Conservation (phyloP, 495 filamentous ascomycete species). For the Poronia punctata region DNA sequence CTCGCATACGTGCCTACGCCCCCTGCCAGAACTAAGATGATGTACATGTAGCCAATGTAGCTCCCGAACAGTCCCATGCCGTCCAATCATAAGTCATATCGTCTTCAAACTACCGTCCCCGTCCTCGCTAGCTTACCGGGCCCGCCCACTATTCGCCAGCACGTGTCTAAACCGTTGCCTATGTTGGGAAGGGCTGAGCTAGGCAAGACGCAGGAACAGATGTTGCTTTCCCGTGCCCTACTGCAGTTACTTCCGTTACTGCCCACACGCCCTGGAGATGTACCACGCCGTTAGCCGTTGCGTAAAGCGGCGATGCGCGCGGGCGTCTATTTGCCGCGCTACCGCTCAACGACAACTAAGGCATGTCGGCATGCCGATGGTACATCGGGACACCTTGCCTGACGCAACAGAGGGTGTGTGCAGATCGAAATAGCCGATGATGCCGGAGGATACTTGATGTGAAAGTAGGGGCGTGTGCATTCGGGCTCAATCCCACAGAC, state of each 20-base stretch:
- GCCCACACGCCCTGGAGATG: slow-evolving; percentile 19
- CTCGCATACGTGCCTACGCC: slow-evolving; percentile 17
- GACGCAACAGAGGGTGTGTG: slow-evolving; percentile 18
- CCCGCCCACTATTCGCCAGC: slow-evolving; percentile 22
- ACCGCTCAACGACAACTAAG: slow-evolving; percentile 7
- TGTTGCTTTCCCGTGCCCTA: slow-evolving; percentile 13
- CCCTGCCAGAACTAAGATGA: slow-evolving; percentile 21
- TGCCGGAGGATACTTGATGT: slow-evolving; percentile 2
- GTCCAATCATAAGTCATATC: slow-evolving; percentile 43
- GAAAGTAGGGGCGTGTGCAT: slow-evolving; percentile 27
- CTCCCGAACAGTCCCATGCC: slow-evolving; percentile 14
- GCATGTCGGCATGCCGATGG: slow-evolving; percentile 2
- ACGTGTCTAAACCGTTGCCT: slow-evolving; percentile 12
- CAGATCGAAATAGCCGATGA: slow-evolving; percentile 13
- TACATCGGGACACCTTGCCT: slow-evolving; percentile 10
- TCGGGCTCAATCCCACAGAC: slow-evolving; percentile 9
- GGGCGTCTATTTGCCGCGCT: slow-evolving; percentile 22
- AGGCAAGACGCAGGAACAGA: slow-evolving; percentile 24
- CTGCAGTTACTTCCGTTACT: slow-evolving; percentile 9
- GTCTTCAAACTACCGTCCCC: slow-evolving; percentile 31
- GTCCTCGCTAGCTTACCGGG: slow-evolving; percentile 14
- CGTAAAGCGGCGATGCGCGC: slow-evolving; percentile 24
- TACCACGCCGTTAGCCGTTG: slow-evolving; percentile 14
- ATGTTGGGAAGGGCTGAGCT: slow-evolving; percentile 15
- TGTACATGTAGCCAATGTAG: slow-evolving; percentile 29